phyloP scores from a whole-genome alignment of 1,139 yeast species.

The Taphrina betulina region DNA sequence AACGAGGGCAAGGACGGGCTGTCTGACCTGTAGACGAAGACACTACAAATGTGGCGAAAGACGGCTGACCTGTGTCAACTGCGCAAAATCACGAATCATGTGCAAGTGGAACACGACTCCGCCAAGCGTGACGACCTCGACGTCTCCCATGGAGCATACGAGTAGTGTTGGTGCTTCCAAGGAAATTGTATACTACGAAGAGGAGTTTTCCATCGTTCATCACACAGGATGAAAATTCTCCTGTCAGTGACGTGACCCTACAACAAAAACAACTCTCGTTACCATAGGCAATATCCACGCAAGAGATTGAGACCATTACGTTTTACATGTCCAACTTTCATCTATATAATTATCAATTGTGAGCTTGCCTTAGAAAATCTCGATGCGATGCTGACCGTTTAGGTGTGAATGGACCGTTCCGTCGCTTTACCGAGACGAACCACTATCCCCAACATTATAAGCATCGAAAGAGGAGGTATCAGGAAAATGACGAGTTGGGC shows the following conservation, averaged over 20 bases:
- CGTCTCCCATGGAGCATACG: too few species aligned
- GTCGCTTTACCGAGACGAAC: slow-evolving; percentile 22
- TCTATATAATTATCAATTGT: slow-evolving; percentile 13
- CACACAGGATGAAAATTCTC: too few species aligned
- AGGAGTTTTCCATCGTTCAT: too few species aligned
- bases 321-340: not conserved
- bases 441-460: slow-evolving; percentile 14
- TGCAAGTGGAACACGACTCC: slow-evolving; percentile 5
- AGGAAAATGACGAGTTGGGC: slow-evolving; percentile 26
- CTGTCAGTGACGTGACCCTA: too few species aligned
- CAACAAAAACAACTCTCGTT: too few species aligned
- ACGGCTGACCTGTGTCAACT: slow-evolving; percentile 1
- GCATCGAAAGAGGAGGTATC: slow-evolving; percentile 3
- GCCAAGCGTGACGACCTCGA: too few species aligned
- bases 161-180: too few species aligned
- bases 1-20: slow-evolving; percentile 40
- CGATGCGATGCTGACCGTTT: not conserved
- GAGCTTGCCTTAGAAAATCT: not conserved
- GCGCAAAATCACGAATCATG: not conserved
- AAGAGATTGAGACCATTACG: slow-evolving; percentile 1
- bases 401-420: slow-evolving; percentile 21
- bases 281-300: not conserved
- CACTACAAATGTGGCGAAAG: slow-evolving; percentile 16
- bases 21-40: slow-evolving; percentile 41
- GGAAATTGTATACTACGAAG: too few species aligned